Evolutionary conservation across 169 alveolate genomes (phyloP), one percentile per base, ranked within the genome.

Genomic region (Neospora caninum): DNA sequence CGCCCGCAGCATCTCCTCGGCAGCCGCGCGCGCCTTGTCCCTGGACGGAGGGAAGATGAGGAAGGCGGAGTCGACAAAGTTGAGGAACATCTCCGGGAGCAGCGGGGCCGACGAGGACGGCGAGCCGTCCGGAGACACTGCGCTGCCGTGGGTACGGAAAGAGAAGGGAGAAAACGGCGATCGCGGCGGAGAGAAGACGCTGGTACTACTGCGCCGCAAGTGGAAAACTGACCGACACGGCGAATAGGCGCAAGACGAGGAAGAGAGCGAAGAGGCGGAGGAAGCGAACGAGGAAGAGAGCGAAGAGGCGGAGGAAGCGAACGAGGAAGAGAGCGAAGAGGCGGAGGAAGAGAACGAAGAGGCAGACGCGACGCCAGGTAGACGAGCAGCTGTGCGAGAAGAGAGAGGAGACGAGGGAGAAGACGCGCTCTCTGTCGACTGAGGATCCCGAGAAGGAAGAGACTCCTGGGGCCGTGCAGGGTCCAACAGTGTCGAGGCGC

Each of bases 31-130:
- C 39, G 92, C 83, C 13, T 67, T 31, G 27, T 88, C 64, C 64
- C 92, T 53, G 38, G 92, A 0, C 27, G 84, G 54, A 34, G 69
- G 92, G 34, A 88, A 42, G 54, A 88, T 18, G 80, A 88, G 58
- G 64, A 34, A 45, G 53, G 92, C 67, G 36, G 92, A 39, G 83
- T 88, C 83, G 64, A 64, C 92, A 36, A 88, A 88, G 92, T 88
- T 64, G 42, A 88, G 58, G 9, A 88, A 88, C 7, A 58, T 39
- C 6, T 88, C 92, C 7, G 92, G 80, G n/a, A 22, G 49, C 82
- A 88, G 83, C 0, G 83, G 91, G 16, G 42, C 43, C 42, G 42
- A 7, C 20, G 36, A 73, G 31, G 42, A 22, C 54, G 91, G 91
- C 53, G 73, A 54, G 49, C 73, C 80, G 1, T 27, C 45, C 27